Conservation (phyloP, 2,329 filamentous ascomycete genomes). For the Grosmannia serpens region DNA sequence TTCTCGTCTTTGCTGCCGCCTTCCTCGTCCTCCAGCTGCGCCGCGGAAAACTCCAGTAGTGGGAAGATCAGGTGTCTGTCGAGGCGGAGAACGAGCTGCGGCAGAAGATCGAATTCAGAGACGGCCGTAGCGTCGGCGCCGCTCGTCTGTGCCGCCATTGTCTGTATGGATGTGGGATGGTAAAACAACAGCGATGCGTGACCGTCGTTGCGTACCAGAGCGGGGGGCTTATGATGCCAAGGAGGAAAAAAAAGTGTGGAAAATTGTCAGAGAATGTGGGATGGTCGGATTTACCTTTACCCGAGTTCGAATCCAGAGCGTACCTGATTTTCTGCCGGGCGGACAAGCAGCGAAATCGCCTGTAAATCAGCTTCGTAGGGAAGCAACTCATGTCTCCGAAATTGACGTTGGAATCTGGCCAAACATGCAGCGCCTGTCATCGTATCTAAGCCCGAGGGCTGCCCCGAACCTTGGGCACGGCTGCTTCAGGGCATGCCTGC, state of each 20-base stretch:
- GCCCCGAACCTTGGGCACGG: background rate
- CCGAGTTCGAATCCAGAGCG: background rate
- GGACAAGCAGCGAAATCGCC: constrained; percentile 1
- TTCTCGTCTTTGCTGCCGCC: constrained; percentile 39
- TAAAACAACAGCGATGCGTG: background rate
- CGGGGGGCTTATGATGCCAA: background rate
- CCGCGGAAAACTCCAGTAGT: constrained; percentile 80
- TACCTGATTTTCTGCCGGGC: constrained; percentile 12
- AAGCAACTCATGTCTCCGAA: background rate
- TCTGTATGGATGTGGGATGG: background rate
- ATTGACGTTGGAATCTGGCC: background rate
- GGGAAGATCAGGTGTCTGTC: constrained; percentile 96
- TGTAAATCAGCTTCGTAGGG: background rate
- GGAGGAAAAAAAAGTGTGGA: constrained; percentile 4
- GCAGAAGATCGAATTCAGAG: constrained; percentile 46
- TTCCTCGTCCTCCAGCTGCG: constrained; percentile 66
- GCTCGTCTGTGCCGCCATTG: constrained; percentile 6
- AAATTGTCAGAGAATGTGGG: constrained; percentile 9
- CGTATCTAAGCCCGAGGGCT: background rate
- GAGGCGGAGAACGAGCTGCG: constrained; percentile 81
- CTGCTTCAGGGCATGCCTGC: background rate
- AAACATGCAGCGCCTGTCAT: background rate
- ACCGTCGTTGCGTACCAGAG: background rate
- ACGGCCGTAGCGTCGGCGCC: constrained; percentile 4
- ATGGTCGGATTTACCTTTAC: constrained; percentile 5